Evolutionary conservation across 2,329 filamentous ascomycete species (phyloP), one percentile per base, ranked within the genome.

Genomic region (Didymella arachidicola): DNA sequence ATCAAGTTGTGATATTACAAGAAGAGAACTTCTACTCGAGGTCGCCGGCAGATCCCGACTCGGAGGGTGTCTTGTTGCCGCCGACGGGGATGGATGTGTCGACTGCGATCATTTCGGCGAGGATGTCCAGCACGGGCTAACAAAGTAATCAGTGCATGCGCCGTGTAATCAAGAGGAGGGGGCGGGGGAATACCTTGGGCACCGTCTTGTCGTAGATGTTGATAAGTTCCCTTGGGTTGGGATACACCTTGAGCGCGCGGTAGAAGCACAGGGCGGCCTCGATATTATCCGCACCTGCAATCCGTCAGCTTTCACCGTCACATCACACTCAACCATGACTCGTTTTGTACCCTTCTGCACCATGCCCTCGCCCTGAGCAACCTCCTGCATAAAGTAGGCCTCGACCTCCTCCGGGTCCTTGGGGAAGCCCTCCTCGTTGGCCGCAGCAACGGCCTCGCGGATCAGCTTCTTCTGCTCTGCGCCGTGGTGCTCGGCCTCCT

Each of bases 121-220:
- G 88, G 71, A 98, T 89, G 79, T 99, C 94, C 70, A 99, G 88
- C 71, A 98, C 91, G 63, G 93, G 88, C 90, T 95, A 45, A 8
- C 2, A 8, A 7, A 45, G 29, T 6, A 11, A 53, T 73, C 60
- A 74, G 68, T 58, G 34, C 25, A 3, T 16, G 32, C 19, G 26
- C 16, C 7, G 32, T 12, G 3, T 18, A 2, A 4, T 19, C 19
- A 11, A 6, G n/a, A n/a, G n/a, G n/a, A n/a, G n/a, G n/a, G n/a
- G n/a, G 16, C 16, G 16, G 5, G n/a, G 8, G 14, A 42, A 19
- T 22, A 92, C 93, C 90, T 97, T 97, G 70, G 94, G 90, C 44
- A 98, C 93, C 30, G 95, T 98, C 87, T 96, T 97, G 80, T 99
- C 95, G 80, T 99, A 99, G 79, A 99, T 97, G 72, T 86, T 87